phyloP scores from a whole-genome alignment of 345 rosid genomes.

The Litchi chinensis region DNA sequence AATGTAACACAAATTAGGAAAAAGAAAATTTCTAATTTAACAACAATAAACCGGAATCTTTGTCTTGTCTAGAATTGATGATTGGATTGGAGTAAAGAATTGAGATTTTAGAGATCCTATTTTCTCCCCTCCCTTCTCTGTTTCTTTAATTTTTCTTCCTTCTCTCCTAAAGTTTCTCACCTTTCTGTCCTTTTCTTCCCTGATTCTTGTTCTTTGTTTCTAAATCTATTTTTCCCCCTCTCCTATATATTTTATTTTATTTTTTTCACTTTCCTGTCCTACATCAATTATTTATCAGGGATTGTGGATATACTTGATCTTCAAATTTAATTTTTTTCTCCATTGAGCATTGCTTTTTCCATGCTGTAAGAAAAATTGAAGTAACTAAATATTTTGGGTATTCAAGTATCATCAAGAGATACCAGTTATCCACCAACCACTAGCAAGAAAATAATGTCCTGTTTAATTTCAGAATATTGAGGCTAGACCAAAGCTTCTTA shows the following conservation, averaged over 20 bases:
- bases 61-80: no score
- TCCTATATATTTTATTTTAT: background rate
- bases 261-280: background rate
- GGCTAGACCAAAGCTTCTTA: background rate
- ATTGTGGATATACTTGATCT: background rate
- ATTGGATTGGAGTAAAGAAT: no score
- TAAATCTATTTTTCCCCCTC: background rate
- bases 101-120: no score
- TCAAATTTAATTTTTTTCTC: slow-evolving; percentile 3
- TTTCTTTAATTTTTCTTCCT: no score
- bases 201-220: no score
- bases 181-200: no score
- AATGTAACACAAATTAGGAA: no score
- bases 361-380: background rate
- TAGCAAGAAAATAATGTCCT: background rate
- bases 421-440: background rate
- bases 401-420: background rate
- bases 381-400: background rate
- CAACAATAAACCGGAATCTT: no score
- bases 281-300: background rate
- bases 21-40: no score
- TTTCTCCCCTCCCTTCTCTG: no score
- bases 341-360: background rate
- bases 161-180: no score
- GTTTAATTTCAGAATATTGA: slow-evolving; percentile 4